Base-by-base conservation (phyloP, 192 early-diverging fungal genomes). In the Coemansia sp. region DNA sequence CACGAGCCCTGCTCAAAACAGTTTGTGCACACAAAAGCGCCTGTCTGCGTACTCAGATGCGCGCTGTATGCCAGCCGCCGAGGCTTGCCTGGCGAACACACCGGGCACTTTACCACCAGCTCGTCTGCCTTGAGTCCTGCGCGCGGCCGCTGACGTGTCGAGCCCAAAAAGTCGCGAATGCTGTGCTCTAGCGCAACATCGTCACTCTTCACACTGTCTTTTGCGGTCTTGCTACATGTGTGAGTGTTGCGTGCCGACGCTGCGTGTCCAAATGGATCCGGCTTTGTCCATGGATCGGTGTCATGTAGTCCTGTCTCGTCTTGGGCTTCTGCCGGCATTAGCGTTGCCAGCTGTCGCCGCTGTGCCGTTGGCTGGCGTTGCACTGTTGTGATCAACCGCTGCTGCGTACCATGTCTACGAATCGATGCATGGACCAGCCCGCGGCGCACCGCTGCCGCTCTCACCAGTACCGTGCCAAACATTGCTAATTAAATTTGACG, bases 1-100 rank as follows among this genome's bases (percentile, higher is more conserved):
- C 87, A 89, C 10, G 69, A 47, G 0, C 88, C 87, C 45, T 84
- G 75, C 45, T 72, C 73, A 60, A 77, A 71, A 66, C 88, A 89
- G 22, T 69, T 75, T 1, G 77, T 78, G 56, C 88, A 89, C 38
- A 81, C 66, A 77, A 84, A 89, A 12, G 62, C 65, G 5, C 88
- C 87, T 1, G 80, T 84, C 31, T 65, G 49, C 14, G 82, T 71
- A 47, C 77, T 72, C 7, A 89, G 67, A 22, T 83, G 81, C 5
- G 84, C 86, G 38, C 77, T 73, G 64, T 84, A 87, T n/a, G 77
- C 77, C 59, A 75, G 65, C 11, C 82, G 82, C 64, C 74, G 73
- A 17, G 82, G 65, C 65, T 77, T 76, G 22, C 82, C 77, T 2
- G 82, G 77, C 16, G 77, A 79, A 49, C 82, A 83, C 11, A 61